phyloP scores from a whole-genome alignment of 768 basidiomycete species.

The Collybiopsis luxurians region DNA sequence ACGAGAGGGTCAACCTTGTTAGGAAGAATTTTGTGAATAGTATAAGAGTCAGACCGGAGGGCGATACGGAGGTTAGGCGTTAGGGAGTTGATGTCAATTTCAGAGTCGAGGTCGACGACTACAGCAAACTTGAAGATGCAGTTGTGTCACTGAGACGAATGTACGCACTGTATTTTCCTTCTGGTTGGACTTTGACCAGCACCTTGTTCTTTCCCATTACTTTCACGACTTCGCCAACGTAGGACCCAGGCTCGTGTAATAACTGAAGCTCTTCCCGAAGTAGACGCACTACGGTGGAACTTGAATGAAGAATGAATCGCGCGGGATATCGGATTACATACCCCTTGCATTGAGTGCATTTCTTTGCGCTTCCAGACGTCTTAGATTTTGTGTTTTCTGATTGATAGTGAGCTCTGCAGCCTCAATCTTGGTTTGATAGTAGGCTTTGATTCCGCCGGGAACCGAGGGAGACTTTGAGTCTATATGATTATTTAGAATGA shows the following conservation, averaged over 20 bases:
- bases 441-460: conserved; percentile 76
- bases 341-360: conserved; percentile 97
- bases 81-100: conserved; percentile 77
- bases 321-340: conserved; percentile 28
- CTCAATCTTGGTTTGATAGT: conserved; percentile 97
- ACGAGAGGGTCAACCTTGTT: conserved; percentile 99
- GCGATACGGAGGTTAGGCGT: conserved; percentile 90
- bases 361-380: conserved; percentile 93
- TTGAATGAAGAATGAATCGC: not conserved
- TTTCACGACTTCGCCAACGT: conserved; percentile 97
- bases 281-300: conserved; percentile 61
- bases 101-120: conserved; percentile 94
- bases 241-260: conserved; percentile 92
- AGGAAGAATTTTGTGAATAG: conserved; percentile 93
- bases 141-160: not conserved
- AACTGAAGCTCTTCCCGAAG: conserved; percentile 91
- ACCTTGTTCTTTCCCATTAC: conserved; percentile 99
- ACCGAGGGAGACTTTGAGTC: not conserved
- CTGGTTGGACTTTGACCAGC: conserved; percentile 95
- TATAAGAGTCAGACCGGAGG: conserved; percentile 93
- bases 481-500: not conserved
- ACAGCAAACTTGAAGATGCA: not conserved
- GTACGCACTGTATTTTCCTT: conserved; percentile 95
- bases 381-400: conserved; percentile 93
- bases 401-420: conserved; percentile 90